Conservation (phyloP, 352 stramenopile species). For the Phytophthora pini region DNA sequence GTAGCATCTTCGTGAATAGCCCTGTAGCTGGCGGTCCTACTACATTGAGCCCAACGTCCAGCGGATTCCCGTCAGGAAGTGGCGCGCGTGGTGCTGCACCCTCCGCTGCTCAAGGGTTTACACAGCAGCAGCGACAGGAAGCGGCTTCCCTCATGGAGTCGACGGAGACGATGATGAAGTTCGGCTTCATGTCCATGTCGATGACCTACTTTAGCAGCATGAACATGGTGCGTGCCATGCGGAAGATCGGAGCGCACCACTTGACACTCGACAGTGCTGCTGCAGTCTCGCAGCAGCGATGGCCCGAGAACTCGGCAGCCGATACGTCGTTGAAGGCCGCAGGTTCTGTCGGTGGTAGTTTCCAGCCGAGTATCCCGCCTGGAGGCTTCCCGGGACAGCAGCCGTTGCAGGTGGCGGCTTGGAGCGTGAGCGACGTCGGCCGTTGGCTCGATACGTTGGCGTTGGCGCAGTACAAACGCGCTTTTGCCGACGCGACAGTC, state of each 20-base stretch:
- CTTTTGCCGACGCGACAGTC: constrained; percentile 88
- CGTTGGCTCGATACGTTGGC: constrained; percentile 92
- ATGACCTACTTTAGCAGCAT: constrained; percentile 98
- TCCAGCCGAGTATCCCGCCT: constrained; percentile 53
- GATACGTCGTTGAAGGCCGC: not conserved
- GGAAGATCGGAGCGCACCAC: constrained; percentile 92
- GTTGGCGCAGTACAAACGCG: constrained; percentile 89
- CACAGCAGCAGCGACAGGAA: constrained; percentile 89
- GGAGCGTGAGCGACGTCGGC: constrained; percentile 90
- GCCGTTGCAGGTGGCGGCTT: constrained; percentile 70
- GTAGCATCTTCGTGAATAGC: constrained; percentile 33
- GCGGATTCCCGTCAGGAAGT: constrained; percentile 5
- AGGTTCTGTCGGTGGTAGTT: constrained; percentile 16
- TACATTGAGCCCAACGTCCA: constrained; percentile 23
- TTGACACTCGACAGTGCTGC: constrained; percentile 88
- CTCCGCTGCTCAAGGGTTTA: constrained; percentile 45
- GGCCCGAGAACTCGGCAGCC: constrained; percentile 54
- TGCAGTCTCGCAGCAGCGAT: constrained; percentile 65
- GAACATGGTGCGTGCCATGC: constrained; percentile 98
- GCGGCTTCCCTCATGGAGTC: constrained; percentile 93
- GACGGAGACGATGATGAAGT: constrained; percentile 98
- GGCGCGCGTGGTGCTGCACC: not conserved
- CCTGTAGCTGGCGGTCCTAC: constrained; percentile 27
- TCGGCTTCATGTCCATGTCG: constrained; percentile 98
- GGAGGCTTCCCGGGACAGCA: constrained; percentile 73